Evolutionary conservation across 352 stramenopile species (phyloP).

Genomic region (Phytophthora sansomeana): DNA sequence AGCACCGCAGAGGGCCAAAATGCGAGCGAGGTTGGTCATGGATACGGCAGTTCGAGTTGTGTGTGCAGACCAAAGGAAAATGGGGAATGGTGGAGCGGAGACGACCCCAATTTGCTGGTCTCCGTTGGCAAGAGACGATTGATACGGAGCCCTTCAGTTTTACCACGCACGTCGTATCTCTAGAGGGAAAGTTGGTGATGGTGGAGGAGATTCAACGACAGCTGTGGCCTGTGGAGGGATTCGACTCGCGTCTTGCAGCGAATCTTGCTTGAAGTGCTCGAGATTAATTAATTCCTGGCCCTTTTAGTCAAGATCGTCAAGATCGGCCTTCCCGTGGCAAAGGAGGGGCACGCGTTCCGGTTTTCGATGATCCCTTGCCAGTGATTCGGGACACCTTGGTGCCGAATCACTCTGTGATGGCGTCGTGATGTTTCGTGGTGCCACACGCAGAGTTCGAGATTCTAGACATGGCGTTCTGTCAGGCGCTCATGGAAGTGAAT

Average conservation of each 20-base stretch:
- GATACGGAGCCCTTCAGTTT: slow-evolving; percentile 11
- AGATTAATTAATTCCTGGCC: slow-evolving; percentile 15
- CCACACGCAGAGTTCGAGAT: slow-evolving; percentile 6
- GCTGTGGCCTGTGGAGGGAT: not conserved
- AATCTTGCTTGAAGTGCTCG: slow-evolving; percentile 9
- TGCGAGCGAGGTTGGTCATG: slow-evolving; percentile 40
- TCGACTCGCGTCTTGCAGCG: not conserved
- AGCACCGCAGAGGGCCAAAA: slow-evolving; percentile 25
- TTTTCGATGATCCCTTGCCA: not conserved
- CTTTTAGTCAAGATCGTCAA: slow-evolving; percentile 10
- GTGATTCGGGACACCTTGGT: not conserved
- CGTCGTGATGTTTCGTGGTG: not conserved
- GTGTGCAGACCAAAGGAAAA: not conserved
- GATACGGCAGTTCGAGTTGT: not conserved
- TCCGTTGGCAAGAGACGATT: not conserved
- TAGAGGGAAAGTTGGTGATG: slow-evolving; percentile 4
- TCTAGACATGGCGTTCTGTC: not conserved
- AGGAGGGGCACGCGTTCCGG: not conserved
- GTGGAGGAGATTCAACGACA: not conserved
- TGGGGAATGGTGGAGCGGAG: slow-evolving; percentile 3
- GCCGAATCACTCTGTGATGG: not conserved
- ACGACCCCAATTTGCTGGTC: no score
- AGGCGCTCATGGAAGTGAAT: not conserved
- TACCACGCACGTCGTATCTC: not conserved
- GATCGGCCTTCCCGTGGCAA: slow-evolving; percentile 5